Percentiles rank a stretch among this genome's conserved stretches.
Conservation (phyloP, 1,139 yeast species). For the Sugiyamaella japonica region DNA sequence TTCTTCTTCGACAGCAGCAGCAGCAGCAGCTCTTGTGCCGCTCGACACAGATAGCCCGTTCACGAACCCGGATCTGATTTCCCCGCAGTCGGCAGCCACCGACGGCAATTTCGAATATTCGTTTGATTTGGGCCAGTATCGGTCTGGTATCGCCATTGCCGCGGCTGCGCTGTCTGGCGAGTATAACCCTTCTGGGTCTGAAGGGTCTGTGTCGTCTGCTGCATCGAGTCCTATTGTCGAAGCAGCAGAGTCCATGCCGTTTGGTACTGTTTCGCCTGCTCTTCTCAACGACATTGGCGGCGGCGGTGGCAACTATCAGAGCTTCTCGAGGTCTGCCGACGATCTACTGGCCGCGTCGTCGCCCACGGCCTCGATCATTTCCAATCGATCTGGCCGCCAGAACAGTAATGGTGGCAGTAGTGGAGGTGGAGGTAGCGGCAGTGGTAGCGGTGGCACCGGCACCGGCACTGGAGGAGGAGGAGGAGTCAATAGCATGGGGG, state of each 20-base stretch:
- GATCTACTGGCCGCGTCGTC: conserved; percentile 11
- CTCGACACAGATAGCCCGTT: conserved; percentile 11
- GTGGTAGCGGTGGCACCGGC: neutral
- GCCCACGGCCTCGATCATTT: neutral
- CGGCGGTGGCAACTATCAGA: conserved; percentile 3
- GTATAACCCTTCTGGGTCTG: conserved; percentile 17
- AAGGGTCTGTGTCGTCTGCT: conserved; percentile 17
- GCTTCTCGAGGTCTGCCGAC: conserved; percentile 13
- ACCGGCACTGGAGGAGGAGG: no score
- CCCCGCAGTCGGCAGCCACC: conserved; percentile 10
- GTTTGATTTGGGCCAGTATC: conserved; percentile 26
- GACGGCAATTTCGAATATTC: conserved; percentile 3
- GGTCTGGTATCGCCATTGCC: conserved; percentile 29
- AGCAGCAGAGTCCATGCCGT: conserved; percentile 17
- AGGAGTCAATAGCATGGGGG: neutral
- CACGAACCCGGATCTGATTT: conserved; percentile 6
- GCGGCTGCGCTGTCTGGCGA: conserved; percentile 29
- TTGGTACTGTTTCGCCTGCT: conserved; percentile 25
- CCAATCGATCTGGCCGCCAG: conserved; percentile 6
- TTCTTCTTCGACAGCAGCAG: neutral
- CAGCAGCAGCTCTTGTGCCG: neutral
- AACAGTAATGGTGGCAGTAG: neutral
- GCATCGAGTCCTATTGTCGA: conserved; percentile 22
- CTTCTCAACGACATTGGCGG: conserved; percentile 18
- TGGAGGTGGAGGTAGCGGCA: neutral